Evolutionary conservation across 177 flowering plant species (phyloP).

Genomic region (Tripterygium wilfordii): DNA sequence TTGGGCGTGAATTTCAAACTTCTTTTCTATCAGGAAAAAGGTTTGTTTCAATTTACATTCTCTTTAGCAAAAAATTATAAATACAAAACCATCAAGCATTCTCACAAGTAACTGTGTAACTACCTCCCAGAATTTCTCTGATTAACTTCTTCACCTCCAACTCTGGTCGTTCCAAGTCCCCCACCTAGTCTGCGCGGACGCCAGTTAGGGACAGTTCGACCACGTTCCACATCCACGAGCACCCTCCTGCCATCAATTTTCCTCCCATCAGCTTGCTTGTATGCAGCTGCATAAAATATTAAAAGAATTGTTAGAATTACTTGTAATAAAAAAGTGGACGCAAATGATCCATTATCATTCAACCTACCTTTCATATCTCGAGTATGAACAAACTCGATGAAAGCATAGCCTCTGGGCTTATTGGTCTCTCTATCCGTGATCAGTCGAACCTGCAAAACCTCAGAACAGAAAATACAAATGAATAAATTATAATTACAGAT

Average conservation of each 20-base stretch:
- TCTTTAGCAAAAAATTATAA: no score
- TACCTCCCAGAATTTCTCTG: constrained; percentile 83
- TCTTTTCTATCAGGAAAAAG: no score
- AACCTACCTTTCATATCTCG: constrained; percentile 99
- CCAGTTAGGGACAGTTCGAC: constrained; percentile 99
- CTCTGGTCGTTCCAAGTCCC: constrained; percentile 94
- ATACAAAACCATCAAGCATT: no score
- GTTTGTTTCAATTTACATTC: no score
- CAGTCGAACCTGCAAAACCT: constrained; percentile 69
- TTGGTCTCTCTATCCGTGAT: constrained; percentile 61
- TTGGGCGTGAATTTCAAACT: no score
- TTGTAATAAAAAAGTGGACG: no score
- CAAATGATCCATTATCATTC: no score
- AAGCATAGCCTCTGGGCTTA: constrained; percentile 95
- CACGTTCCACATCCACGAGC: constrained; percentile 98
- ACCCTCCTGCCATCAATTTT: constrained; percentile 94
- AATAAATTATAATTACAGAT: neutral
- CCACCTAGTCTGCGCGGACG: constrained; percentile 99
- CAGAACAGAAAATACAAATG: constrained; percentile 2
- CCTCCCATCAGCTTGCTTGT: constrained; percentile 99
- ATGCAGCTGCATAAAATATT: no score
- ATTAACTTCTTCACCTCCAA: constrained; percentile 86
- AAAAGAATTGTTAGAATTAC: no score
- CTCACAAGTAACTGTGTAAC: no score
- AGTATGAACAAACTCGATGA: constrained; percentile 88